A percentile compares a stretch with the other conserved stretches of the same genome.
Conservation (phyloP, 371 early-diverging fungal species). For the Phascolomyces articulosus region DNA sequence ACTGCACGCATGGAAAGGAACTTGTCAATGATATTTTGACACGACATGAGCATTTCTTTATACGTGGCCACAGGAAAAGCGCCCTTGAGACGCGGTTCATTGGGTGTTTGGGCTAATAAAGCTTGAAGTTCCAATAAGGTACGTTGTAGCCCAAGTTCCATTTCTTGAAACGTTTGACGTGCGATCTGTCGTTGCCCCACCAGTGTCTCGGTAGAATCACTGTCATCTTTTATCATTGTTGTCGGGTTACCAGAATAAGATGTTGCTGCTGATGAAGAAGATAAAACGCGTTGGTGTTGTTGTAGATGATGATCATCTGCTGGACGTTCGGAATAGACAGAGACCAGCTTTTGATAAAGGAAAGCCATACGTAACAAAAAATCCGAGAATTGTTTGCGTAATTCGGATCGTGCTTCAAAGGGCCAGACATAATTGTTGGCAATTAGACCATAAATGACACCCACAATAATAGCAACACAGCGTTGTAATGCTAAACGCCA, state of each 20-base stretch:
- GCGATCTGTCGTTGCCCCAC: conserved; percentile 17
- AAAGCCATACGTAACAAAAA: conserved; percentile 66
- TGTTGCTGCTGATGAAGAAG: no score
- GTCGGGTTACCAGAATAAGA: no score
- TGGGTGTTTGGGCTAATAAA: conserved; percentile 71
- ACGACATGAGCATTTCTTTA: conserved; percentile 64
- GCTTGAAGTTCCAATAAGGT: conserved; percentile 62
- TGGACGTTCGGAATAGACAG: conserved; percentile 53
- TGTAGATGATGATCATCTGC: not conserved
- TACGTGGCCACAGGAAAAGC: conserved; percentile 76
- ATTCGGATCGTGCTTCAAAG: conserved; percentile 81
- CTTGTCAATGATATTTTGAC: conserved; percentile 77
- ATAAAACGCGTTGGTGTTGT: no score
- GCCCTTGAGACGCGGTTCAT: conserved; percentile 87
- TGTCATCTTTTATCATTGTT: not conserved
- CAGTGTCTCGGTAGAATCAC: not conserved
- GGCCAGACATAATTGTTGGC: conserved; percentile 80
- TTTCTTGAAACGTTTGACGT: conserved; percentile 60
- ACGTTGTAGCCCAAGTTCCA: conserved; percentile 74
- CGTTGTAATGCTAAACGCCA: conserved; percentile 65
- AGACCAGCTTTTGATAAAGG: conserved; percentile 75
- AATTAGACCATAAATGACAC: conserved; percentile 72
- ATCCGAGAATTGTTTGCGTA: conserved; percentile 73
- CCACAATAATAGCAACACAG: conserved; percentile 69
- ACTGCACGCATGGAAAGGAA: conserved; percentile 73